A percentile compares a stretch with the other conserved stretches of the same genome.
phyloP scores from a whole-genome alignment of 2,329 filamentous ascomycete genomes.

The Cercospora sp. region DNA sequence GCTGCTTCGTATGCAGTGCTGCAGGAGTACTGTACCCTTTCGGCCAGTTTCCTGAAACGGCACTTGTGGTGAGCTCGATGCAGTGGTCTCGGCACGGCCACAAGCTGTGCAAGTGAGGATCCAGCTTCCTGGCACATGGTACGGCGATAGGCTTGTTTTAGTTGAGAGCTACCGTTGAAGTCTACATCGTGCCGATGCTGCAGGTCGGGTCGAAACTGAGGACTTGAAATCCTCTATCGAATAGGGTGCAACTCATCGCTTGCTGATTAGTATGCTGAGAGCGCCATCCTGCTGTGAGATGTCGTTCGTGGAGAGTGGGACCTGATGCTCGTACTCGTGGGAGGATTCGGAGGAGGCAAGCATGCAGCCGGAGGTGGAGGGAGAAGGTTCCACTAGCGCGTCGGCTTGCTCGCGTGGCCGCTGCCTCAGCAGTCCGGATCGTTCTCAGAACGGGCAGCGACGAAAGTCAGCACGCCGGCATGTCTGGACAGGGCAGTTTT shows the following conservation, averaged over 20 bases:
- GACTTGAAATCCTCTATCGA: background rate
- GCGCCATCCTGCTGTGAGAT: background rate
- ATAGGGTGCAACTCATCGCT: background rate
- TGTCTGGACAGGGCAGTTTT: background rate
- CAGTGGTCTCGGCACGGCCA: background rate
- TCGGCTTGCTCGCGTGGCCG: background rate
- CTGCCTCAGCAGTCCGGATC: background rate
- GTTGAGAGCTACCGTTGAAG: background rate
- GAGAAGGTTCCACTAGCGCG: background rate
- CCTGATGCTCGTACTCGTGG: background rate
- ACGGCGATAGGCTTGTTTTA: background rate
- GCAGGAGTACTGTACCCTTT: background rate
- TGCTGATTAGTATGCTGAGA: background rate
- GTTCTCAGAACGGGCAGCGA: background rate
- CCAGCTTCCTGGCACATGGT: background rate
- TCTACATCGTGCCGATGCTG: background rate
- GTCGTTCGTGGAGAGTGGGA: background rate
- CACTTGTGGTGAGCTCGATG: background rate
- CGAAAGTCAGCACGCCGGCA: background rate
- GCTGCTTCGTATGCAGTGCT: background rate
- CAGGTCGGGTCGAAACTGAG: background rate
- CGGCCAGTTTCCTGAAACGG: background rate
- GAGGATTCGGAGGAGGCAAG: background rate
- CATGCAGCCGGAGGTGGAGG: background rate
- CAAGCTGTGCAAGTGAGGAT: background rate